Percentiles rank a stretch among this genome's conserved stretches.
Conservation (phyloP, 1,284 basidiomycete genomes). For the Ceratobasidium sp. region DNA sequence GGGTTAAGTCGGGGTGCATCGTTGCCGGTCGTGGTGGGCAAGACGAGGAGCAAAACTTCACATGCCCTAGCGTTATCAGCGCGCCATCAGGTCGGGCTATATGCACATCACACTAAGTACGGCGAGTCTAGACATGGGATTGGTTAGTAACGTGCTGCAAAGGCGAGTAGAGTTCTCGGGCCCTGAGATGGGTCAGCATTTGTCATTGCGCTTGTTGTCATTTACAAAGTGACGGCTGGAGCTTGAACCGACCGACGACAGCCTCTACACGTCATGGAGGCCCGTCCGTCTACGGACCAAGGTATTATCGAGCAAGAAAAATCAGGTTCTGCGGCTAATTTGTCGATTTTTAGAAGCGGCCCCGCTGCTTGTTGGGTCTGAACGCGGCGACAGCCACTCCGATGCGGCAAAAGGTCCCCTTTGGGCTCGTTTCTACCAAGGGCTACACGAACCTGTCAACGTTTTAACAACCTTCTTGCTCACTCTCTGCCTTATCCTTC, state of each 20-base stretch:
- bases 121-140: constrained; percentile 24
- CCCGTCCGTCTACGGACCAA: constrained; percentile 41
- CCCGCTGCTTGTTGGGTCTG: constrained; percentile 42
- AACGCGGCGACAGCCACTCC: constrained; percentile 22
- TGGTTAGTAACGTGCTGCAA: not conserved
- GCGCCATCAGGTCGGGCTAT: constrained; percentile 30
- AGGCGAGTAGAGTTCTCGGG: constrained; percentile 23
- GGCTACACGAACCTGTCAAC: constrained; percentile 72
- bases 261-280: constrained; percentile 38
- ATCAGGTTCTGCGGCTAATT: not conserved
- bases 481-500: constrained; percentile 72
- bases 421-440: constrained; percentile 47
- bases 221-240: constrained; percentile 15
- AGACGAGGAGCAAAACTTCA: constrained; percentile 4
- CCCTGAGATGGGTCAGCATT: constrained; percentile 19
- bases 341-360: constrained; percentile 26
- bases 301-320: constrained; percentile 15
- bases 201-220: constrained; percentile 17
- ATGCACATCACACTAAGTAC: not conserved
- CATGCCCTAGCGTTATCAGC: constrained; percentile 20
- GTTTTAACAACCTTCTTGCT: constrained; percentile 85
- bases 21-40: constrained; percentile 13
- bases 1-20: constrained; percentile 9
- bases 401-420: constrained; percentile 46
- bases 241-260: constrained; percentile 36